Evolutionary conservation across 2,329 filamentous ascomycete species (phyloP).

Genomic region (Claviceps arundinis): DNA sequence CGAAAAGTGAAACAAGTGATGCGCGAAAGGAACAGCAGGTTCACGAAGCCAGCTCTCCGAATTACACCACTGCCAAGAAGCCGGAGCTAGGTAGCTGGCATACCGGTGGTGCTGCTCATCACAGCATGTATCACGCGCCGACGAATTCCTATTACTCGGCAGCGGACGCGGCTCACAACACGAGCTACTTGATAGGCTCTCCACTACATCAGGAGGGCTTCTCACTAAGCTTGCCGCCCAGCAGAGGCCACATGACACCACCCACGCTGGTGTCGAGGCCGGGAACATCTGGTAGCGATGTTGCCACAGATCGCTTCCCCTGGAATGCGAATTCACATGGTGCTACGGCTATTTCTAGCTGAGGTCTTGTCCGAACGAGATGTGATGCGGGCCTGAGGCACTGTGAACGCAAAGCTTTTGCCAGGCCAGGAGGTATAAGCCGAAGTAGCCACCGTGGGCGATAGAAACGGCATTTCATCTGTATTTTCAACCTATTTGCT

Average conservation of each 20-base stretch:
- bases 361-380: neutral
- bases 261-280: conserved; percentile 33
- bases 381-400: neutral
- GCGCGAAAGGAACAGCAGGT: conserved; percentile 1
- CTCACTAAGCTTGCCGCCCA: neutral
- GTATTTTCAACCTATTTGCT: neutral
- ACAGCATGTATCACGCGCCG: conserved; percentile 21
- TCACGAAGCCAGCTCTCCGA: neutral
- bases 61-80: neutral
- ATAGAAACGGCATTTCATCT: neutral
- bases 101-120: conserved; percentile 26
- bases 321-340: conserved; percentile 33
- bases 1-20: conserved; percentile 27
- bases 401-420: neutral
- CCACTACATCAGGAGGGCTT: conserved; percentile 7
- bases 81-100: conserved; percentile 12
- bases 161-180: conserved; percentile 7
- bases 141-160: conserved; percentile 8
- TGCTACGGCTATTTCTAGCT: conserved; percentile 34
- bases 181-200: conserved; percentile 5
- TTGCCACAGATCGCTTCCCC: conserved; percentile 31
- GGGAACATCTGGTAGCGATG: conserved; percentile 31
- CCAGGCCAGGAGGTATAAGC: neutral
- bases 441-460: neutral
- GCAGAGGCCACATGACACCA: conserved; percentile 24